These are phyloP conservation scores for Sporobolomyces pararoseus DNA, from an alignment of 768 basidiomycete species.

Conservation along the genomic window DNA sequence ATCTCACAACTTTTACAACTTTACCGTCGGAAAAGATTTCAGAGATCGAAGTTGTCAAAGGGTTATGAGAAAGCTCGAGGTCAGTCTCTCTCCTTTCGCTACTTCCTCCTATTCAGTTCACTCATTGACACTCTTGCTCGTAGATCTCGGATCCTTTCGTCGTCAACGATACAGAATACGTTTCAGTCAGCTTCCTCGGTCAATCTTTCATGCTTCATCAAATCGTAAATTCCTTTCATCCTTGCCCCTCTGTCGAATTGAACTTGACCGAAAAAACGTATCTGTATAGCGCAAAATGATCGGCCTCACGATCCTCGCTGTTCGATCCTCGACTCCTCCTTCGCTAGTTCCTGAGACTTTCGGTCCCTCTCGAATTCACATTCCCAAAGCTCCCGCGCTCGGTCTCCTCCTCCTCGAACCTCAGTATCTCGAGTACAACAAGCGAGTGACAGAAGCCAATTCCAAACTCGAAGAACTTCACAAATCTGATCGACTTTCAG, in stretches of 20 bases:
- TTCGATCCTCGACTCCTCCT: constrained; percentile 70
- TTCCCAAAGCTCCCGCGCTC: constrained; percentile 93
- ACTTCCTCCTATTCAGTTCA: not conserved
- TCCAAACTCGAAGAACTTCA: constrained; percentile 37
- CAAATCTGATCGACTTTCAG: constrained; percentile 35
- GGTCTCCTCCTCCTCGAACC: constrained; percentile 78
- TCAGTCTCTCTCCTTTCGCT: constrained; percentile 44
- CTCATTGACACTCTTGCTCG: too few species aligned
- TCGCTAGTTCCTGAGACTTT: constrained; percentile 69
- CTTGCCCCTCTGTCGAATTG: not conserved
- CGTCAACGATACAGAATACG: constrained; percentile 89
- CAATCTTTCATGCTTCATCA: constrained; percentile 99
- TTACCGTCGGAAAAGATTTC: constrained; percentile 83
- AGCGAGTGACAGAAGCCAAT: constrained; percentile 46
- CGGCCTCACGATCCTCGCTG: constrained; percentile 70
- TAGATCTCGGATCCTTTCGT: constrained; percentile 81
- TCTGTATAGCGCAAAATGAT: constrained; percentile 91
- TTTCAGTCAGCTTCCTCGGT: constrained; percentile 86
- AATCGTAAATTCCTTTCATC: constrained; percentile 54
- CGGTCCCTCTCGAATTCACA: constrained; percentile 67
- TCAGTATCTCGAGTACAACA: constrained; percentile 52
- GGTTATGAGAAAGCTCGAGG: constrained; percentile 84
- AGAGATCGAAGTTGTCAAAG: constrained; percentile 74
- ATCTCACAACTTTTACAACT: constrained; percentile 97
- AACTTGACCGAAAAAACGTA: not conserved